Conservation (phyloP, 2,329 filamentous ascomycete genomes). For the Fusarium heterosporum region DNA sequence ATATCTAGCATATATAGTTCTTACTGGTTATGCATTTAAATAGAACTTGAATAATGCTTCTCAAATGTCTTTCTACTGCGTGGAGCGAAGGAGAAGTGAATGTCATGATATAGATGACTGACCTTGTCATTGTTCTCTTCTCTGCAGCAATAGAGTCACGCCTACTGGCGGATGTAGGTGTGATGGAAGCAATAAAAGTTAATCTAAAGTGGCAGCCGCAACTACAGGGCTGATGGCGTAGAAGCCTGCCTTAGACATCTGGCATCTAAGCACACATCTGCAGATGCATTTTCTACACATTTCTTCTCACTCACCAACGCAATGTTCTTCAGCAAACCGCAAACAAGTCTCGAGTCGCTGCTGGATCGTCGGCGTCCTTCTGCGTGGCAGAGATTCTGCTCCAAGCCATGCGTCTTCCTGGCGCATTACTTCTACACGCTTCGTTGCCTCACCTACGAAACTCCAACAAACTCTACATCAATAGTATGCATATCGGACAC, state of each 20-base stretch:
- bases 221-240: background rate
- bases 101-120: background rate
- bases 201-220: background rate
- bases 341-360: conserved; percentile 7
- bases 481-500: conserved; percentile 60
- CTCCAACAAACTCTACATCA: conserved; percentile 25
- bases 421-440: conserved; percentile 12
- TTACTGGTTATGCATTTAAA: background rate
- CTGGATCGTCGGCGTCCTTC: conserved; percentile 14
- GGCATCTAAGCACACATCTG: background rate
- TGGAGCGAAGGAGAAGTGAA: background rate
- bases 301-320: background rate
- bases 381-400: conserved; percentile 19
- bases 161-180: background rate
- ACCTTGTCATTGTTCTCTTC: background rate
- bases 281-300: background rate
- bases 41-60: background rate
- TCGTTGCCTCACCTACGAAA: background rate
- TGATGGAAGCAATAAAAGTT: background rate
- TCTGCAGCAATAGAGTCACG: background rate
- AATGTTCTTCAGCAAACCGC: conserved; percentile 5
- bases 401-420: conserved; percentile 6
- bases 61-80: background rate
- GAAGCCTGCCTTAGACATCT: conserved; percentile 1
- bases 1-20: background rate